A percentile compares a stretch with the other conserved stretches of the same genome.
Conservation (phyloP, 1,284 basidiomycete species). For the Caloboletus inedulis region DNA sequence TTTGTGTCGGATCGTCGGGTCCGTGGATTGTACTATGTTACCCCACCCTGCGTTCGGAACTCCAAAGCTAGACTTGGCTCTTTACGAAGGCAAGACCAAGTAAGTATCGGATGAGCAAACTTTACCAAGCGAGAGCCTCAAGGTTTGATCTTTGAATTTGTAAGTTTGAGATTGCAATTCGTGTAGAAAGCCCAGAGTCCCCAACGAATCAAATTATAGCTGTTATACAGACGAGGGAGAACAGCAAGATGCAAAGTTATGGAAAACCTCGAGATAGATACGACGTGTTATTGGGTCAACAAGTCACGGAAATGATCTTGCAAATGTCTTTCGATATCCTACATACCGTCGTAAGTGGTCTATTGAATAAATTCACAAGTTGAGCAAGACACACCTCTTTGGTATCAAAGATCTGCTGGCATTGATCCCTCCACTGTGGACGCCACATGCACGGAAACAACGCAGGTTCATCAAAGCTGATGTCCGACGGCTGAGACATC, state of each 20-base stretch:
- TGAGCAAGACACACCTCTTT: slow-evolving; percentile 27
- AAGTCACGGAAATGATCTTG: slow-evolving; percentile 21
- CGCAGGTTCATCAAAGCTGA: slow-evolving; percentile 17
- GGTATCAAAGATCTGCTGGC: slow-evolving; percentile 27
- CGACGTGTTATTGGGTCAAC: not conserved
- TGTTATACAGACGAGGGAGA: not conserved
- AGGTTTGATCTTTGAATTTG: not conserved
- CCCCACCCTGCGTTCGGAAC: too few relatives aligned
- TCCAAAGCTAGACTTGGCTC: not conserved
- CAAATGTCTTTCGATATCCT: slow-evolving; percentile 27
- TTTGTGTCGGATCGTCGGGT: not conserved
- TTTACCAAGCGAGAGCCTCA: not conserved
- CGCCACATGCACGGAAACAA: slow-evolving; percentile 34
- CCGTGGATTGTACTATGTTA: too few relatives aligned
- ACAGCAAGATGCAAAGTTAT: not conserved
- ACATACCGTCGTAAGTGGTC: not conserved
- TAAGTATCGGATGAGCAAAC: not conserved
- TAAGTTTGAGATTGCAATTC: not conserved
- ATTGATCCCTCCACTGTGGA: slow-evolving; percentile 27
- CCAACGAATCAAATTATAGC: not conserved
- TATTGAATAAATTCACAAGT: not conserved
- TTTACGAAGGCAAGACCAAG: not conserved
- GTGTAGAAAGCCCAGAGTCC: not conserved
- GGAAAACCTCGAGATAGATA: not conserved
- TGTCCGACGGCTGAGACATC: not conserved